Conservation (phyloP, 2,329 filamentous ascomycete genomes). For the Nigrospora sphaerica region DNA sequence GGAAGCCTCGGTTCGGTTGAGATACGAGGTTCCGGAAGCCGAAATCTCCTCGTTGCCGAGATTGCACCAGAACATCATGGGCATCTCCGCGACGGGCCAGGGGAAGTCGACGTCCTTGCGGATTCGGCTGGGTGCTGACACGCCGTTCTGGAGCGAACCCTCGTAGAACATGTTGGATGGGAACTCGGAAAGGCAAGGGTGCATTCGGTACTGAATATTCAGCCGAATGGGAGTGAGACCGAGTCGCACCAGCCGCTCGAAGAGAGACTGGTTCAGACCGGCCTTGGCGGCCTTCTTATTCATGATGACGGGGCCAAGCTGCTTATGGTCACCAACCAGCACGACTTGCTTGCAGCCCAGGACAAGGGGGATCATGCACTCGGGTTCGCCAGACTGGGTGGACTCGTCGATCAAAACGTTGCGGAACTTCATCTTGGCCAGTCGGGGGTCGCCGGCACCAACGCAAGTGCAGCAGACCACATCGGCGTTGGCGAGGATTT, state of each 20-base stretch:
- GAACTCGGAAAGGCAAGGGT: constrained; percentile 93
- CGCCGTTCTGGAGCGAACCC: constrained; percentile 91
- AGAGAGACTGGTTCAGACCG: constrained; percentile 94
- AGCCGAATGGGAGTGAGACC: constrained; percentile 84
- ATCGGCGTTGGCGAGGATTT: constrained; percentile 91
- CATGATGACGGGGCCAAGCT: constrained; percentile 98
- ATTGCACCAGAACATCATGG: constrained; percentile 99
- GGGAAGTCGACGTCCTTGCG: constrained; percentile 95
- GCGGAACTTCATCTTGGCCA: constrained; percentile 96
- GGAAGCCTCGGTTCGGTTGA: constrained; percentile 93
- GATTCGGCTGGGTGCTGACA: constrained; percentile 81
- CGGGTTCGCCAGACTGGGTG: constrained; percentile 94
- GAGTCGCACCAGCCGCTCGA: constrained; percentile 92
- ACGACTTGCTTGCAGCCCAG: constrained; percentile 98
- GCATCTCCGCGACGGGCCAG: constrained; percentile 87
- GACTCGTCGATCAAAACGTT: constrained; percentile 98
- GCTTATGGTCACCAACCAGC: constrained; percentile 96
- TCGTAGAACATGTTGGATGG: constrained; percentile 99
- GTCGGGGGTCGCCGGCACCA: constrained; percentile 88
- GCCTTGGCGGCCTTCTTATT: constrained; percentile 99
- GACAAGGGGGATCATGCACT: constrained; percentile 97
- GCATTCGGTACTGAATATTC: constrained; percentile 98
- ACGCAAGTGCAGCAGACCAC: constrained; percentile 99
- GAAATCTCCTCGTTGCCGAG: constrained; percentile 97
- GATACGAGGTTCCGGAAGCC: constrained; percentile 92